Conservation (phyloP, 2,329 filamentous ascomycete species). For the Hypoxylon sp. region DNA sequence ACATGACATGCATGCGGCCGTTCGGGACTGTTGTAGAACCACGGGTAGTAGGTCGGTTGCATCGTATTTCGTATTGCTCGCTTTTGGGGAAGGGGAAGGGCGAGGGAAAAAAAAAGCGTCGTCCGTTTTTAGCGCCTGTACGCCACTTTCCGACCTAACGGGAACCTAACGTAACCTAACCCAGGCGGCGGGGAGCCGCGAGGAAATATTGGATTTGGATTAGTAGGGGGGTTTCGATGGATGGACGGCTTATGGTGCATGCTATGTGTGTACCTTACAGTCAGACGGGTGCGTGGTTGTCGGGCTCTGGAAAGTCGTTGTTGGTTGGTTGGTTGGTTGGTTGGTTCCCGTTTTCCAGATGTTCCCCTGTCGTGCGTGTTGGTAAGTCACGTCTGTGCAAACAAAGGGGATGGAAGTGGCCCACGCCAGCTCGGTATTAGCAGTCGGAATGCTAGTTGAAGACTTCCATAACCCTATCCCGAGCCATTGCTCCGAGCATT, state of each 20-base stretch:
- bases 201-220: neutral
- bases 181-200: neutral
- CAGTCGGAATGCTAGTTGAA: neutral
- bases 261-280: neutral
- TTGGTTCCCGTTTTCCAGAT: too few species aligned
- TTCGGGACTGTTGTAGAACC: neutral
- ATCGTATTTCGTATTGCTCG: conserved; percentile 40
- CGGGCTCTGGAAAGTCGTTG: neutral
- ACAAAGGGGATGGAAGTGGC: too few species aligned
- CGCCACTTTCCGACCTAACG: conserved; percentile 10
- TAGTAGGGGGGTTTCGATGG: neutral
- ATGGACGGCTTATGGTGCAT: neutral
- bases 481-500: neutral
- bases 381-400: too few species aligned
- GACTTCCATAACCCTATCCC: neutral
- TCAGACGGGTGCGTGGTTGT: neutral
- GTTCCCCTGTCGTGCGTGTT: too few species aligned
- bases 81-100: too few species aligned
- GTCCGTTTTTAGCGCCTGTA: conserved; percentile 4
- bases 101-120: too few species aligned
- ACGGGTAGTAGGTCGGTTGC: neutral
- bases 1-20: neutral
- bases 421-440: neutral
- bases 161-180: neutral
- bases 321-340: neutral